These are phyloP conservation scores for Diutina rugosa DNA, from an alignment of 1,139 yeast genomes.

Conservation along the genomic window DNA sequence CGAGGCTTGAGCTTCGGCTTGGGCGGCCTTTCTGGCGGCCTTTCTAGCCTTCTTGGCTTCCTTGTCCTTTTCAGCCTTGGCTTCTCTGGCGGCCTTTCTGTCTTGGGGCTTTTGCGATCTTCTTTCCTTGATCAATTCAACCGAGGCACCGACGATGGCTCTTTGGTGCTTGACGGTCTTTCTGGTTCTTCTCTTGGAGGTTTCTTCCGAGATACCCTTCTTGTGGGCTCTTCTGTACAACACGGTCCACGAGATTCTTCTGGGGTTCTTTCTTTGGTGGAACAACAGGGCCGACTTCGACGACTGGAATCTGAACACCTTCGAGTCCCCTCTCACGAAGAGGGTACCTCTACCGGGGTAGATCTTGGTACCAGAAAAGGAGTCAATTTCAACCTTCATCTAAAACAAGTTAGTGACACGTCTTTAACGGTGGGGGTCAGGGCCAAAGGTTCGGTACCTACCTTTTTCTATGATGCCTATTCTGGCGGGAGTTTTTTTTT, in stretches of 20 bases:
- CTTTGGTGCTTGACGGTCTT: constrained; percentile 97
- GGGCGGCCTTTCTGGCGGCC: constrained; percentile 90
- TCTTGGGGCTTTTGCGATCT: constrained; percentile 92
- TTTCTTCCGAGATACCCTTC: constrained; percentile 99
- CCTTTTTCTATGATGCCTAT: background rate
- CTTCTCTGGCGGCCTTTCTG: constrained; percentile 96
- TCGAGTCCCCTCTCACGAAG: constrained; percentile 99
- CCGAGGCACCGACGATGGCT: constrained; percentile 98
- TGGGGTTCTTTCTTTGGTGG: constrained; percentile 99
- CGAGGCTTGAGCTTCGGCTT: constrained; percentile 73
- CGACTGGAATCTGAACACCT: constrained; percentile 98
- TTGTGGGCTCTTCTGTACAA: constrained; percentile 99
- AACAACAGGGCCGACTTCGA: constrained; percentile 96
- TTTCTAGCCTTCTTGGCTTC: constrained; percentile 91
- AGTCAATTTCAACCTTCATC: constrained; percentile 99
- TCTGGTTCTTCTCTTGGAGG: constrained; percentile 93
- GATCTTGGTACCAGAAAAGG: constrained; percentile 98
- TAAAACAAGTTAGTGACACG: constrained; percentile 1
- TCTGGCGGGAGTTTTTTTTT: background rate
- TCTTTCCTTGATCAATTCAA: constrained; percentile 97
- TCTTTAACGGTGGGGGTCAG: background rate
- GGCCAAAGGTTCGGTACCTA: background rate
- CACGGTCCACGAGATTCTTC: constrained; percentile 99
- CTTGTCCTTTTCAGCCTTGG: constrained; percentile 82
- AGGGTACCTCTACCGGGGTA: constrained; percentile 99